A percentile compares a stretch with the other conserved stretches of the same genome.
Conservation (phyloP, 345 rosid genomes). For the Eucalyptus microcorys region DNA sequence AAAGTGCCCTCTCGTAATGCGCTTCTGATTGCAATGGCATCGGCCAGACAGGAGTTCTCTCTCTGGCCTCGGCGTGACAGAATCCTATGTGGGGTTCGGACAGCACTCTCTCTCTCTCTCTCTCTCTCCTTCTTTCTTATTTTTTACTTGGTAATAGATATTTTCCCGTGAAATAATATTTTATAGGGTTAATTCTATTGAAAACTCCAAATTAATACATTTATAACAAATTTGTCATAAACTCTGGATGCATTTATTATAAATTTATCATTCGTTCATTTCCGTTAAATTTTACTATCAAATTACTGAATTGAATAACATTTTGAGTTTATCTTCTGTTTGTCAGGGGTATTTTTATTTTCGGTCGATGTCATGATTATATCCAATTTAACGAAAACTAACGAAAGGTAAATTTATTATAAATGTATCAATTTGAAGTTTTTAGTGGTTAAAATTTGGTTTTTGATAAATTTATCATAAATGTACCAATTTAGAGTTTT, state of each 20-base stretch:
- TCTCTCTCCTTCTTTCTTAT: not conserved
- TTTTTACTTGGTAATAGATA: not conserved
- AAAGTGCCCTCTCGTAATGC: not conserved
- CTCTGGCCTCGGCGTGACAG: not conserved
- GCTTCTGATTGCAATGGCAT: not conserved
- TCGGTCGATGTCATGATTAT: fast-evolving
- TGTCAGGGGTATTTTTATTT: fast-evolving
- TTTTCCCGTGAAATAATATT: too few relatives aligned
- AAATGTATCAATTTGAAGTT: fast-evolving
- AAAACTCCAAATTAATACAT: fast-evolving
- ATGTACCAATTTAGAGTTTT: fast-evolving
- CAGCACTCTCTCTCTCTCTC: not conserved
- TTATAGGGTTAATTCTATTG: too few relatives aligned
- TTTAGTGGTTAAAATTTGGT: too few relatives aligned
- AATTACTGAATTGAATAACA: fast-evolving
- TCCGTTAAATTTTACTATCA: too few relatives aligned
- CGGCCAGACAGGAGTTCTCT: not conserved
- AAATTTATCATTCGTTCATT: too few relatives aligned
- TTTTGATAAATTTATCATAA: too few relatives aligned
- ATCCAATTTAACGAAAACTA: fast-evolving
- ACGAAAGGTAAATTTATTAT: fast-evolving
- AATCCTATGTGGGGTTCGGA: slow-evolving; percentile 4
- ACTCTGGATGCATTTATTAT: fast-evolving
- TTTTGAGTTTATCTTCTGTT: fast-evolving
- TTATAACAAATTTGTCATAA: fast-evolving